phyloP scores from a whole-genome alignment of 2,329 filamentous ascomycete genomes.

The Colletotrichum costaricense region DNA sequence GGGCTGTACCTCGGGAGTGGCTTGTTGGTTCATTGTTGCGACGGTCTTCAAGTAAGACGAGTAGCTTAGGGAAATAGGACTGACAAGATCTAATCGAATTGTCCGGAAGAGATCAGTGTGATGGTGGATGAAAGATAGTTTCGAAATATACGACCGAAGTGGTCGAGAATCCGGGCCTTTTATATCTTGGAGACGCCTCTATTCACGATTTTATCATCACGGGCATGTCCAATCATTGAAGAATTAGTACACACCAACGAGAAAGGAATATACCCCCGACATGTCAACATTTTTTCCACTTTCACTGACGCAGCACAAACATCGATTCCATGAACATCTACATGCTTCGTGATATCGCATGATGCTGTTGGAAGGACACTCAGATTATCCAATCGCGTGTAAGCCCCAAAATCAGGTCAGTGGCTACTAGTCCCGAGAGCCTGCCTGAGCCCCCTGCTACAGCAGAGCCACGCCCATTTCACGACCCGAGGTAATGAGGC shows the following conservation, averaged over 20 bases:
- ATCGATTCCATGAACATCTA: not conserved
- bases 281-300: not conserved
- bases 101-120: not conserved
- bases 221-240: not conserved
- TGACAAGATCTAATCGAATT: rapidly evolving
- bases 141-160: rapidly evolving
- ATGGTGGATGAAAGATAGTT: not conserved
- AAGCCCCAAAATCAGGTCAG: not conserved
- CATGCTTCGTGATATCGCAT: not conserved
- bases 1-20: not conserved
- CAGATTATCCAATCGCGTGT: not conserved
- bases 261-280: not conserved
- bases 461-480: not conserved
- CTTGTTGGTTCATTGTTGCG: not conserved
- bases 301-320: not conserved
- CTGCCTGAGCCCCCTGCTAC: not conserved
- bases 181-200: not conserved
- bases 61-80: too few species aligned
- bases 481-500: not conserved
- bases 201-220: not conserved
- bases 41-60: not conserved
- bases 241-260: not conserved
- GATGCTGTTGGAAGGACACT: not conserved
- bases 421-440: not conserved
- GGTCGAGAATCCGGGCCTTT: not conserved